Conservation (phyloP, 225 moss, liverwort and hornwort genomes). For the Climacium dendroides region DNA sequence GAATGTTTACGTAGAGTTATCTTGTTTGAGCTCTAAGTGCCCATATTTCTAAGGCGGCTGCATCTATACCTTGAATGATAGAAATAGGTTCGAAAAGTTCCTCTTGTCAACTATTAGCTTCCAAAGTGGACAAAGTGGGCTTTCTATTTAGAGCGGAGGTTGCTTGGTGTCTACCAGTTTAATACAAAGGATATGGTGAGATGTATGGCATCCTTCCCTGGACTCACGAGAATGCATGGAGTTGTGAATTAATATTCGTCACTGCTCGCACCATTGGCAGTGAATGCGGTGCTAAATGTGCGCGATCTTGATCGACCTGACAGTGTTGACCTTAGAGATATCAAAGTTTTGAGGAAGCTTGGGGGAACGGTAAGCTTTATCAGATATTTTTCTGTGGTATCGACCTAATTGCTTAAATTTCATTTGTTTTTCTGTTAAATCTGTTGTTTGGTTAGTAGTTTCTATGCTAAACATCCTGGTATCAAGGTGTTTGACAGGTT, state of each 20-base stretch:
- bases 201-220: background rate
- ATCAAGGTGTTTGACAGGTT: conserved; percentile 33
- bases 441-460: background rate
- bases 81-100: background rate
- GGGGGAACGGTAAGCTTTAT: conserved; percentile 72
- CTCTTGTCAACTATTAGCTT: background rate
- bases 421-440: background rate
- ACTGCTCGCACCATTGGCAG: conserved; percentile 85
- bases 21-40: background rate
- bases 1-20: background rate
- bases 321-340: conserved; percentile 74
- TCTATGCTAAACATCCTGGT: background rate
- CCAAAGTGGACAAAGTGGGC: background rate
- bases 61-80: too few relatives aligned
- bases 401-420: background rate
- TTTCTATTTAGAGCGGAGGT: background rate
- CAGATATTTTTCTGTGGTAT: background rate
- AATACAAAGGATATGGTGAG: background rate
- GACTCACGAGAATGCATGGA: conserved; percentile 11
- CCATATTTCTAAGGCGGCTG: background rate
- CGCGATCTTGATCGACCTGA: conserved; percentile 74
- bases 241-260: conserved; percentile 96
- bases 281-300: conserved; percentile 78
- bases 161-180: background rate
- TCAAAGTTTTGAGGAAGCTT: conserved; percentile 91